Evolutionary conservation across 306 rosid genomes (phyloP), one percentile per base, ranked within the genome.

Genomic region (Styphnolobium japonicum): DNA sequence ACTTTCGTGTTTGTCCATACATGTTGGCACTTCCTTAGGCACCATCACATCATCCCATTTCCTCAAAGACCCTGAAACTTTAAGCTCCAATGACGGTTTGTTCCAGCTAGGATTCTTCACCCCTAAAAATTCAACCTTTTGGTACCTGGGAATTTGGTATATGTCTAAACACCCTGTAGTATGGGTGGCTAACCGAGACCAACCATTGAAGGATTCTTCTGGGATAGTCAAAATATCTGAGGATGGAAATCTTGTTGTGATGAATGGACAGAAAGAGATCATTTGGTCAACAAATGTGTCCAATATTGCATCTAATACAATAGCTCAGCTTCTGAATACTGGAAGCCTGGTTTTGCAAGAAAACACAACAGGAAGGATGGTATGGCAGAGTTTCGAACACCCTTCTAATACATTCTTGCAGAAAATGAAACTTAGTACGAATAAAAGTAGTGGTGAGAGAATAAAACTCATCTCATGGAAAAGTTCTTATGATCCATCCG

Each of bases 21-120:
- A 55, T 18, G 14, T 73, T 39, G 22, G 10, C 9, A 22, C 46
- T 21, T 62, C 78, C 40, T 2, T 1, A 4, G 67, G 56, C 40
- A 56, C 55, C 67, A 21, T 73, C 10, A 3, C 21, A 2, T 5
- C 37, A 25, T 39, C 39, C 16, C 6, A 34, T 1, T 27, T 56
- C 36, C 45, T 73, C 0, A 56, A 9, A 9, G 55, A 73, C 22
- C 15, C 67, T 8, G 37, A 78, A 42, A 56, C 25, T 16, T 4
- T 68, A 11, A 57, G 21, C 61, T 78, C 82, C 10, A 21, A 16
- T 4, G 8, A 36, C 0, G 19, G 19, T 43, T 2, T 3, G 14
- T 81, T 78, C 66, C 55, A 69, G 29, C 29, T 87, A 52, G 90
- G 90, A 53, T 84, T 87, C 74, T 87, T 84, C 48, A 69, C 71